phyloP scores from a whole-genome alignment of 1,284 basidiomycete genomes.

The Trichosporon ovoides region DNA sequence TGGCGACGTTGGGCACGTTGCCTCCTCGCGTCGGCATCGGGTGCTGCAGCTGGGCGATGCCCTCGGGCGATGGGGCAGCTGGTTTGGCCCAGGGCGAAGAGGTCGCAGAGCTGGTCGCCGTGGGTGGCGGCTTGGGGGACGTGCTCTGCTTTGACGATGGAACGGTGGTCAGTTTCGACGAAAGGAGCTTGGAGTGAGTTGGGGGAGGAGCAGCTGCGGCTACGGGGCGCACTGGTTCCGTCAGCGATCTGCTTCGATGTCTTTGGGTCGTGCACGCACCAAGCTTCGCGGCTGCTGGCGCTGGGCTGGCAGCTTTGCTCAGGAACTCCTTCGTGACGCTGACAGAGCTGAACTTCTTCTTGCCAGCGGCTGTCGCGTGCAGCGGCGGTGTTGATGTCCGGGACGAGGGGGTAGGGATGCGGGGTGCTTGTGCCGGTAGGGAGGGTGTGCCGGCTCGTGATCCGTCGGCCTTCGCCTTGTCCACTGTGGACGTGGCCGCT shows the following conservation, averaged over 20 bases:
- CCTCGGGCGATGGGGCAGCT: conserved; percentile 18
- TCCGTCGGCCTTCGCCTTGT: background rate
- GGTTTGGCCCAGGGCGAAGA: conserved; percentile 46
- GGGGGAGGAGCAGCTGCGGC: conserved; percentile 38
- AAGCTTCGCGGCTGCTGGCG: conserved; percentile 24
- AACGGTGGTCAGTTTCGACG: conserved; percentile 14
- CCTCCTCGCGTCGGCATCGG: conserved; percentile 27
- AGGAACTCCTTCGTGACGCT: conserved; percentile 93
- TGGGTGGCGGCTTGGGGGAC: conserved; percentile 32
- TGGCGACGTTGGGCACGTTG: conserved; percentile 23
- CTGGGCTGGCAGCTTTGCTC: conserved; percentile 61
- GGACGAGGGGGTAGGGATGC: conserved; percentile 36
- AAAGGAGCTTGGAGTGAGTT: conserved; percentile 58
- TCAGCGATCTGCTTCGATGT: conserved; percentile 9
- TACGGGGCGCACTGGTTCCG: conserved; percentile 46
- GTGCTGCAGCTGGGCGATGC: conserved; percentile 24
- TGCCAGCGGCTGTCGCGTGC: conserved; percentile 52
- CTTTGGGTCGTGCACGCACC: conserved; percentile 1
- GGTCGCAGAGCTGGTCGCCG: conserved; percentile 22
- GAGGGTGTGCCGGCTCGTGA: background rate
- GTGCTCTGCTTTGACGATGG: conserved; percentile 20
- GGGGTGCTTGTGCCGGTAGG: conserved; percentile 14
- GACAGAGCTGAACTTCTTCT: conserved; percentile 77
- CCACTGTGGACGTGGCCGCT: background rate
- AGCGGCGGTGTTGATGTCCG: conserved; percentile 43